A percentile compares a stretch with the other conserved stretches of the same genome.
Evolutionary conservation across 202 grass and related monocot species (phyloP).

Genomic region (Panicum hallii): DNA sequence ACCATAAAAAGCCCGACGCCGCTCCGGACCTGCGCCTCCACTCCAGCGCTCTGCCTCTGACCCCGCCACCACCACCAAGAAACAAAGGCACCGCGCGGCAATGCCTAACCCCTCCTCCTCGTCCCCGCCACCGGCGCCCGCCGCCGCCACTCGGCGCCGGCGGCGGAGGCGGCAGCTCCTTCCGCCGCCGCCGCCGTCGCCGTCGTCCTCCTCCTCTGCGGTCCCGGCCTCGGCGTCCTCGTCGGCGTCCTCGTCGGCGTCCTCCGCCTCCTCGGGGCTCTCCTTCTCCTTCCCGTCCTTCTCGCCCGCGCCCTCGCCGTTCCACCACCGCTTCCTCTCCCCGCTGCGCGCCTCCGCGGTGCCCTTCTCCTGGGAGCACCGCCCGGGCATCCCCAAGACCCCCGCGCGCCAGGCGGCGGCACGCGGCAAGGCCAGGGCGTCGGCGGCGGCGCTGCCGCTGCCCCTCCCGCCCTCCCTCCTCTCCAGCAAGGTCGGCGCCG

Average conservation of each 20-base stretch:
- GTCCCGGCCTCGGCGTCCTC: constrained; percentile 28
- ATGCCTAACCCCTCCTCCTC: constrained; percentile 39
- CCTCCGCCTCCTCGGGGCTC: constrained; percentile 33
- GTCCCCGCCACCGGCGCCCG: background rate
- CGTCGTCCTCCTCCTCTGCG: background rate
- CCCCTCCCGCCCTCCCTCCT: constrained; percentile 66
- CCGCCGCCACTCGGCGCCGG: background rate
- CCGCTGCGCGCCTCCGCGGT: constrained; percentile 51
- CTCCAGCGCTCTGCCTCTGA: background rate
- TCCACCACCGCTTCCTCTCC: constrained; percentile 61
- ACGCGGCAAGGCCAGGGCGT: constrained; percentile 14
- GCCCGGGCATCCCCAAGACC: constrained; percentile 75
- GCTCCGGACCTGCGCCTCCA: background rate
- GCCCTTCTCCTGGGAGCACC: constrained; percentile 85
- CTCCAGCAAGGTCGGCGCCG: constrained; percentile 41
- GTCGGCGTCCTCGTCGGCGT: constrained; percentile 13
- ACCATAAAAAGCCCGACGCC: constrained; percentile 45
- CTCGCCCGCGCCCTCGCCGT: constrained; percentile 55
- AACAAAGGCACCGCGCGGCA: background rate
- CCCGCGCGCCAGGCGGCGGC: constrained; percentile 43
- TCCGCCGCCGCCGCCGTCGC: background rate
- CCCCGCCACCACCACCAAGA: background rate
- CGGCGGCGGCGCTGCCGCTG: constrained; percentile 34
- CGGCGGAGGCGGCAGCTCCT: constrained; percentile 30
- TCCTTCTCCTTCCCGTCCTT: constrained; percentile 42